Evolutionary conservation across 768 basidiomycete genomes (phyloP), one percentile per base, ranked within the genome.

Genomic region (Hydnum rufescens): DNA sequence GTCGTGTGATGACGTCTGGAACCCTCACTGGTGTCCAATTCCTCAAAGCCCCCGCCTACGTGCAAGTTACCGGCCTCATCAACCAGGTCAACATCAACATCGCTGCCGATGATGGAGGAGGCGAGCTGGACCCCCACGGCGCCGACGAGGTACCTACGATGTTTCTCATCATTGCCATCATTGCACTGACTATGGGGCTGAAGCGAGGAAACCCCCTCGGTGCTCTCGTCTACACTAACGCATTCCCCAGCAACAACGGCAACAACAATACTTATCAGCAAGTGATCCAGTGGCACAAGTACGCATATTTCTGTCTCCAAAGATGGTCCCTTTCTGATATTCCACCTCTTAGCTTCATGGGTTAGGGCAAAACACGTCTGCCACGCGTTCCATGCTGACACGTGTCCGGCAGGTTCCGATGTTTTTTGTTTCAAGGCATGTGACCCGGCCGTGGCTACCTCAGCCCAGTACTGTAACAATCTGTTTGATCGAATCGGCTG

Each of bases 31-130:
- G 77, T 49, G 79, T 74, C 18, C 80, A 79, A 60, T 74, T 82
- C 61, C 70, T 83, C 3, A 69, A 74, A 56, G 82, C 83, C 0
- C 77, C 80, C n/a, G 77, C 79, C 62, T 85, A 76, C 62, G 69
- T 83, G 31, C 82, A 81, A 59, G 65, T 84, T 51, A 77, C 76
- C 34, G 85, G 80, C 68, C 56, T 61, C 51, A 66, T 67, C 30
- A 66, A 69, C 58, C 64, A 69, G 44, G 67, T 65, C 54, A 63
- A 64, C 57, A 58, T 71, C 57, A 69, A 70, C 65, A 63, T 70
- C 54, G 42, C 47, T 0, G 42, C 52, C 4, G 63, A 62, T 18
- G 70, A 71, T 53, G 54, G 57, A 25, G 69, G 70, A 54, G 70
- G 69, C 5, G 34, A 56, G 54, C 28, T 56, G 32, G 55, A 56